Base-by-base conservation (phyloP, 371 early-diverging fungal genomes). In the Lichtheimia hyalospora region DNA sequence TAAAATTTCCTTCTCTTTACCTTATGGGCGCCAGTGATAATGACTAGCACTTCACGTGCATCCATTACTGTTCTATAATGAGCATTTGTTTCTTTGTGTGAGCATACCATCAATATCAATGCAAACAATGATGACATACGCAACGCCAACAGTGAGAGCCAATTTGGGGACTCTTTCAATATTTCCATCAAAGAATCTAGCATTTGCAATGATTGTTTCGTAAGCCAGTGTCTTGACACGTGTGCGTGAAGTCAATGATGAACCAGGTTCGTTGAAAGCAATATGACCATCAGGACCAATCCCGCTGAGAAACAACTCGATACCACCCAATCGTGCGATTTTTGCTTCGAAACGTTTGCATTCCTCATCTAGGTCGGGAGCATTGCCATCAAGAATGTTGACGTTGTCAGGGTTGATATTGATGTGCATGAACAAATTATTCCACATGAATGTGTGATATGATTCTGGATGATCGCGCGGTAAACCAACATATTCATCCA, bases 1-100 rank as follows among this genome's bases (percentile, higher is more conserved):
- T 6, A n/a, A 4, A 44, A 21, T n/a, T 46, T 10, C 6, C 46
- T 46, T n/a, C 20, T 41, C 1, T 25, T 7, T 52, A 60, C 60
- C 64, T 92, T 92, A 75, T 89, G 89, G 2, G 90, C 89, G 52
- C 91, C 91, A 13, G 90, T 89, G 55, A 90, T 90, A 61, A 90
- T 85, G 51, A 92, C 78, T 52, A 85, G 74, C n/a, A 90, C 90
- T 58, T 94, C 94, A 56, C 92, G 88, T 39, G 93, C 88, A 69
- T 92, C 92, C 83, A 91, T 89, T 40, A 93, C 92, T 8, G 94
- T 92, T 4, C 58, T 58, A 27, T 3, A 16, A 46, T 34, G 16
- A 21, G 15, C 51, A 13, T 13, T 5, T 13, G 14, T 50, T 21
- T 18, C 21, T 3, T 50, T 50, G 24, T 23, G 25, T n/a, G 15